Percentiles rank a stretch among this genome's conserved stretches.
phyloP scores from a whole-genome alignment of 164 flowering plant species.

The Malania oleifera region DNA sequence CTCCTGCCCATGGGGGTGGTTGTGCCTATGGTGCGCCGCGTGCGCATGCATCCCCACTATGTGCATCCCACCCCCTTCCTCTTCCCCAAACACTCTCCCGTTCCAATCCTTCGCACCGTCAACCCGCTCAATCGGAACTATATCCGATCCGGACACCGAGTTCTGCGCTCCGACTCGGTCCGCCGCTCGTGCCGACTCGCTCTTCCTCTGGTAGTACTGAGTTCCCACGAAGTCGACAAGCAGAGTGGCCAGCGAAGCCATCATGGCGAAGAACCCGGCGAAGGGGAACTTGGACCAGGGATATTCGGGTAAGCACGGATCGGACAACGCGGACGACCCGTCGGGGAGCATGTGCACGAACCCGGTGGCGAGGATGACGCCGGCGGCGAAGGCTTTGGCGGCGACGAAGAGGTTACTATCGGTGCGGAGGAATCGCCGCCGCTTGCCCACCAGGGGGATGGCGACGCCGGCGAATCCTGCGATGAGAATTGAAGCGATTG shows the following conservation, averaged over 20 bases:
- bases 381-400: conserved; percentile 94
- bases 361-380: conserved; percentile 91
- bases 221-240: conserved; percentile 77
- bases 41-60: conserved; percentile 95
- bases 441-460: conserved; percentile 69
- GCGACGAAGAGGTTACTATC: conserved; percentile 70
- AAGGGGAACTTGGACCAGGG: conserved; percentile 89
- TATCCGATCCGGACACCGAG: conserved; percentile 27
- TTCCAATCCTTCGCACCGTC: conserved; percentile 10
- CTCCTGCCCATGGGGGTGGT: conserved; percentile 51
- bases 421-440: conserved; percentile 49
- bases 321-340: conserved; percentile 48
- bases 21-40: conserved; percentile 90
- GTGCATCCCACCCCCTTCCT: conserved; percentile 81
- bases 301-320: conserved; percentile 56
- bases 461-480: conserved; percentile 69
- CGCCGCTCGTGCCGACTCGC: conserved; percentile 25
- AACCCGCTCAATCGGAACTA: conserved; percentile 16
- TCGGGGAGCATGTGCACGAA: conserved; percentile 92
- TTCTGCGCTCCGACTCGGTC: conserved; percentile 26
- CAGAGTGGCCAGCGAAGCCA: conserved; percentile 64
- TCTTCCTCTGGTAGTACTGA: conserved; percentile 76
- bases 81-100: conserved; percentile 66
- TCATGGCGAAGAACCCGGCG: conserved; percentile 79
- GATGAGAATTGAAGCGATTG: conserved; percentile 60